Evolutionary conservation across 768 basidiomycete genomes (phyloP).

Genomic region (Tulasnella sp.): DNA sequence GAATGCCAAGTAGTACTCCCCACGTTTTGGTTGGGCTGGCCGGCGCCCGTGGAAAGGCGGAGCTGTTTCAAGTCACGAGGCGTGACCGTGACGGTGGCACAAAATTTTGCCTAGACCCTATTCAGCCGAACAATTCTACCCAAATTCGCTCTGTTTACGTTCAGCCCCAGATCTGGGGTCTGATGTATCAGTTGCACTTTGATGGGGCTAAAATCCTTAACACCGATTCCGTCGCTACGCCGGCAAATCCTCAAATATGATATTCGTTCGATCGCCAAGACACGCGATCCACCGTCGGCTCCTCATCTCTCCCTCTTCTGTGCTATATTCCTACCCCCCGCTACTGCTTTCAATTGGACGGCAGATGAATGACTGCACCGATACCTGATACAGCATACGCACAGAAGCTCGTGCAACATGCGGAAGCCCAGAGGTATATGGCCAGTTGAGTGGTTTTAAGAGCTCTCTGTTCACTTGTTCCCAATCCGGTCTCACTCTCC

Average conservation of each 20-base stretch:
- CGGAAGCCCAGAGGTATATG: background rate
- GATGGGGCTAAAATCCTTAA: background rate
- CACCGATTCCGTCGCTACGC: background rate
- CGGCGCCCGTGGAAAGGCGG: background rate
- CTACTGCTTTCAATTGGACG: background rate
- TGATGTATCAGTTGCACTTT: background rate
- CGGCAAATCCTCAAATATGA: no score
- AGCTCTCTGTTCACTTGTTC: background rate
- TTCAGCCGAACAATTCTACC: background rate
- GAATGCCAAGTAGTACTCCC: background rate
- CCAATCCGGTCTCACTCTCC: background rate
- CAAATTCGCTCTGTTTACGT: background rate
- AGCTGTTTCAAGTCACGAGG: background rate
- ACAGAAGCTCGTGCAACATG: background rate
- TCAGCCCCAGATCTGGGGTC: background rate
- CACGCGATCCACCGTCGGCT: no score
- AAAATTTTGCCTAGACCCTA: background rate
- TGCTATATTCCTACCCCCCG: background rate
- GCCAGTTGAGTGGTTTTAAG: background rate
- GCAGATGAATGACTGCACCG: background rate
- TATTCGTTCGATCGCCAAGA: no score
- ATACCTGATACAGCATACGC: background rate
- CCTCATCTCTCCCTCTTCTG: background rate
- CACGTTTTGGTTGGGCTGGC: background rate
- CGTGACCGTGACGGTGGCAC: background rate